Conservation (phyloP, 2,329 filamentous ascomycete genomes). For the Phialophora chinensis region DNA sequence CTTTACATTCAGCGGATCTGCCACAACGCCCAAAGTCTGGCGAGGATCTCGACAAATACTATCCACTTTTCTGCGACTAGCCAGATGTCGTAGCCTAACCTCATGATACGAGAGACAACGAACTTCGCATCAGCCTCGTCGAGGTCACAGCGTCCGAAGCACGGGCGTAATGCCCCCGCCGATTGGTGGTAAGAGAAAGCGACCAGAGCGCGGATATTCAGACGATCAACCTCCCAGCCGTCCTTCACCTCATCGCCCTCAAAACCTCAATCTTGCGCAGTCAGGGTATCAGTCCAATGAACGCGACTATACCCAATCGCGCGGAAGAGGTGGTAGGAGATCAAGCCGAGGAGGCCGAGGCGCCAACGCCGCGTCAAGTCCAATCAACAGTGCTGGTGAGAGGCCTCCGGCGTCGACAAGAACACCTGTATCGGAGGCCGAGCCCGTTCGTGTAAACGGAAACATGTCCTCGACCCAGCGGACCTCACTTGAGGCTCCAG, state of each 20-base stretch:
- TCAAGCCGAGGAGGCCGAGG: constrained; percentile 34
- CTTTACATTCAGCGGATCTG: neutral
- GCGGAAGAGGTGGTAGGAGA: constrained; percentile 43
- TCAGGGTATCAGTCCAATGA: constrained; percentile 49
- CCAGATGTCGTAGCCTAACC: constrained; percentile 20
- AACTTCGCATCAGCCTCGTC: constrained; percentile 16
- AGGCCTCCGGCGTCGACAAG: constrained; percentile 7
- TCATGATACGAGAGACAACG: constrained; percentile 26
- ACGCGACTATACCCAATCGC: constrained; percentile 24
- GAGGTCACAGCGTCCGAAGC: constrained; percentile 22
- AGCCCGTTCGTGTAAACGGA: constrained; percentile 44
- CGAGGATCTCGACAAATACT: neutral
- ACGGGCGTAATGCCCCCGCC: constrained; percentile 56
- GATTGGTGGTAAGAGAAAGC: constrained; percentile 62
- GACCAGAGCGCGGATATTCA: constrained; percentile 53
- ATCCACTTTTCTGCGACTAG: neutral
- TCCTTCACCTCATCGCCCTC: constrained; percentile 56
- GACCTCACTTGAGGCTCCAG: constrained; percentile 37
- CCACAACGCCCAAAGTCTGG: neutral
- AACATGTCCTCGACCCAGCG: constrained; percentile 36
- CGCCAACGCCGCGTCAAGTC: constrained; percentile 18
- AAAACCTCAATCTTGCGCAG: constrained; percentile 59
- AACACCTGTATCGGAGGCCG: constrained; percentile 40
- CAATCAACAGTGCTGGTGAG: constrained; percentile 24
- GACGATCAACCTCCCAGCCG: constrained; percentile 48